Evolutionary conservation across 1,284 basidiomycete genomes (phyloP).

Genomic region (Agroathelia rolfsii): DNA sequence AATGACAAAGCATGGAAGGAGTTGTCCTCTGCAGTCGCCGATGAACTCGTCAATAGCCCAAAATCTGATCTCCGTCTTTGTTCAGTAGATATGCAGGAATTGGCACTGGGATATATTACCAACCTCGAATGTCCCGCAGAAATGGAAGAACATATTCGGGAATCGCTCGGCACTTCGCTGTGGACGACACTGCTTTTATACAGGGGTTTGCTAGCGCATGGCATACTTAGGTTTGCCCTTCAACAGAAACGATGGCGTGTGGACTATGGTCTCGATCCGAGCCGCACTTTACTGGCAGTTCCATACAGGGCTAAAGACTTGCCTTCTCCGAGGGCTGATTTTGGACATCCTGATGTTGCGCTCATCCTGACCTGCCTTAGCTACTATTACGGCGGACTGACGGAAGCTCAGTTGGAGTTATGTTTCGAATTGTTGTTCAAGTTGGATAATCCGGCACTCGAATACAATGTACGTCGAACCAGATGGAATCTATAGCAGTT

Average conservation of each 20-base stretch:
- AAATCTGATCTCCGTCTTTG: constrained; percentile 7
- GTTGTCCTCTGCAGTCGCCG: constrained; percentile 3
- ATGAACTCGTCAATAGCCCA: constrained; percentile 8
- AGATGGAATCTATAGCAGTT: too few species aligned
- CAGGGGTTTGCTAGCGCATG: constrained; percentile 33
- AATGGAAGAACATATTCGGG: constrained; percentile 9
- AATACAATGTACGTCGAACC: constrained; percentile 34
- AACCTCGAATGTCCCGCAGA: too few species aligned
- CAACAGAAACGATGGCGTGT: constrained; percentile 38
- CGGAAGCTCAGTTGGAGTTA: constrained; percentile 25
- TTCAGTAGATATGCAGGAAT: constrained; percentile 6
- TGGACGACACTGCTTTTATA: constrained; percentile 31
- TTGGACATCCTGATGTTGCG: constrained; percentile 44
- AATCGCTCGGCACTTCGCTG: constrained; percentile 9
- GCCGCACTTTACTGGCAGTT: constrained; percentile 38
- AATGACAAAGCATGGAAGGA: background rate
- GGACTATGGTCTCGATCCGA: constrained; percentile 37
- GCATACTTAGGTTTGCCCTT: constrained; percentile 31
- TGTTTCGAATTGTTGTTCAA: constrained; percentile 32
- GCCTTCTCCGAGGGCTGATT: constrained; percentile 38
- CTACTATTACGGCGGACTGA: constrained; percentile 43
- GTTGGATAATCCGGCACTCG: constrained; percentile 32
- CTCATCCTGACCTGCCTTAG: constrained; percentile 38
- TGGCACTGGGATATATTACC: constrained; percentile 10
- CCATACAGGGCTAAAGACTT: constrained; percentile 46